Percentiles rank a stretch among this genome's conserved stretches.
phyloP scores from a whole-genome alignment of 2,329 filamentous ascomycete species.

The Colletotrichum navitas region DNA sequence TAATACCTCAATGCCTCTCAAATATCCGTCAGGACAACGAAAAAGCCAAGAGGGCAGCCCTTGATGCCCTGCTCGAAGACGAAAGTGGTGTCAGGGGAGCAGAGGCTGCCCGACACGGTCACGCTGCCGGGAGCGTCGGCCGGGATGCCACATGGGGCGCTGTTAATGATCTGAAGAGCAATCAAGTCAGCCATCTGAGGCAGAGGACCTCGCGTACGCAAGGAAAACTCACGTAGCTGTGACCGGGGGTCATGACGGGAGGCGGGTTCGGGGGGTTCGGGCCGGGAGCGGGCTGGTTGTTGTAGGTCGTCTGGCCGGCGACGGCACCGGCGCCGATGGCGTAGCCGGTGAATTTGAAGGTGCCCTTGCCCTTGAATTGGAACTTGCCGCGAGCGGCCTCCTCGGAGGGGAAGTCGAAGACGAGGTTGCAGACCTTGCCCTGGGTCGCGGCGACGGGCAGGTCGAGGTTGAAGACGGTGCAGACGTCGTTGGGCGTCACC shows the following conservation, averaged over 20 bases:
- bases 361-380: conserved; percentile 27
- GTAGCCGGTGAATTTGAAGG: conserved; percentile 36
- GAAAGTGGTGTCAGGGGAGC: conserved; percentile 32
- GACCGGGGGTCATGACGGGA: conserved; percentile 28
- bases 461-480: conserved; percentile 40
- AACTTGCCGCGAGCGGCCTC: conserved; percentile 24
- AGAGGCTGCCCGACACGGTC: conserved; percentile 34
- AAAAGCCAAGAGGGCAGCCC: conserved; percentile 31
- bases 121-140: conserved; percentile 16
- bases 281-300: conserved; percentile 33
- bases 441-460: conserved; percentile 33
- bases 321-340: conserved; percentile 35
- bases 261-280: conserved; percentile 36
- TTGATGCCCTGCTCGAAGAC: conserved; percentile 28
- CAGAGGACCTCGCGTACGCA: accelerated
- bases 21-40: conserved; percentile 32
- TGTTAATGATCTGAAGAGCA: conserved; percentile 28
- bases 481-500: conserved; percentile 30
- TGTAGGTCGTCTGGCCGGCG: conserved; percentile 35
- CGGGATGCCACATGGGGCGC: conserved; percentile 36
- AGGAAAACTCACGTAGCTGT: conserved; percentile 30
- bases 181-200: neutral
- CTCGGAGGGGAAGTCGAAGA: conserved; percentile 30
- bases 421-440: conserved; percentile 39
- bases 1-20: neutral